Conservation (phyloP, 176 grass and related monocot species). For the Carex parvula region DNA sequence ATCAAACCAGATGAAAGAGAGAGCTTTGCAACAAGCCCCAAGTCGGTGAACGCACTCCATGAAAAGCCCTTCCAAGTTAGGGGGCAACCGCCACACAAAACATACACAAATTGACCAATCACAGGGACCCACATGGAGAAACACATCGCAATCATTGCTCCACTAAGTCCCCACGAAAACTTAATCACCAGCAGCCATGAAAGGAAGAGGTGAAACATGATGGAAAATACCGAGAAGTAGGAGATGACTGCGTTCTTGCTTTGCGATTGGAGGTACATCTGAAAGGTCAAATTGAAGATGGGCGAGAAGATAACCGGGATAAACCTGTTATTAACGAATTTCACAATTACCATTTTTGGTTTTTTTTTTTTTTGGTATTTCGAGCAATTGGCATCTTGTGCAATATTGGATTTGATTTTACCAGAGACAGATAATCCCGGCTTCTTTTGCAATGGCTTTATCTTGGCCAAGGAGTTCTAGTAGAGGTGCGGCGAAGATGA, state of each 20-base stretch:
- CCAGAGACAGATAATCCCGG: slow-evolving; percentile 26
- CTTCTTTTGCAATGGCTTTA: neutral
- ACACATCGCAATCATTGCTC: slow-evolving; percentile 2
- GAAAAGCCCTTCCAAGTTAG: slow-evolving; percentile 30
- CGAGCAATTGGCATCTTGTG: neutral
- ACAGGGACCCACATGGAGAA: slow-evolving; percentile 27
- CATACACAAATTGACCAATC: slow-evolving; percentile 23
- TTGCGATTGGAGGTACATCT: slow-evolving; percentile 34
- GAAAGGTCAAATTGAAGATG: slow-evolving; percentile 29
- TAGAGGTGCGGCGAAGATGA: slow-evolving; percentile 22
- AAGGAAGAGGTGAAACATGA: slow-evolving; percentile 24
- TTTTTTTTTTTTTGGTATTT: neutral
- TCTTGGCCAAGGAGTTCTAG: slow-evolving; percentile 30
- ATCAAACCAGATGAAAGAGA: slow-evolving; percentile 30
- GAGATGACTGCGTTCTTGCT: slow-evolving; percentile 29
- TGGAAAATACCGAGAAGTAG: neutral
- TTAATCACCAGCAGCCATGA: slow-evolving; percentile 28
- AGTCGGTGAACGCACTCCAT: slow-evolving; percentile 15
- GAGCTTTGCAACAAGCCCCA: slow-evolving; percentile 27
- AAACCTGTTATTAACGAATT: slow-evolving; percentile 2
- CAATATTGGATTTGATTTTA: neutral
- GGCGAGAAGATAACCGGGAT: slow-evolving; percentile 23
- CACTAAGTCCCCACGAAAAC: slow-evolving; percentile 3
- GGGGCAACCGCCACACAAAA: slow-evolving; percentile 20
- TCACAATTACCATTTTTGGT: neutral